Base-by-base conservation (phyloP, 345 rosid genomes). In the Salix suchowensis region DNA sequence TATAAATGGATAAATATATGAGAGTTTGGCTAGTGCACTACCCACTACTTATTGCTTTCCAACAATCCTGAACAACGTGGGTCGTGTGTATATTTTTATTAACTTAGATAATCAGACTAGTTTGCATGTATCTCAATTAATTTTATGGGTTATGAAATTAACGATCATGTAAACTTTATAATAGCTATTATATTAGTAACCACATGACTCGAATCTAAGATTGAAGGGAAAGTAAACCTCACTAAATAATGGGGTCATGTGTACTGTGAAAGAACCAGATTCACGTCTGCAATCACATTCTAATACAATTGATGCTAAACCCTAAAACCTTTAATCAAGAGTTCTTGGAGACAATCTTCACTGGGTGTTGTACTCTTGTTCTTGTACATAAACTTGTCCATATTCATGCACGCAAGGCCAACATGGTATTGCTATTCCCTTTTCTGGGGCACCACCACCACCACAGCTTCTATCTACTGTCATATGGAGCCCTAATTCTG, bases 261-360 rank as follows among this genome's bases (percentile, higher is more conserved):
- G 42, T n/a, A 61, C 62, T n/a, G 4, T 15, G 50, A 30, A 34
- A 66, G 3, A 46, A 21, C 65, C n/a, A 28, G 24, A 23, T 32
- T 46, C 82, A 77, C 68, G 79, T 74, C 58, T 19, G 72, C 71
- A 46, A 5, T 64, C 65, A 24, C 39, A 10, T 9, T 21, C 66
- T 12, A 68, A 37, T 34, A 37, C 46, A 14, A 72, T 58, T 54
- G 64, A 77, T 32, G 40, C 46, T 67, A 30, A 66, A 55, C 19
- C 48, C 9, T 15, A 3, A 2, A 28, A 24, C 15, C 50, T n/a
- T 1, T 5, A 12, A 23, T 5, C n/a, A 15, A n/a, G 50, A 36
- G 32, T 48, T 36, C 28, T 37, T 46, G 1, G 40, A 44, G 36
- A 28, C 73, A 28, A 48, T 10, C 24, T 28, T 30, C 72, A 26